These are phyloP conservation scores for Blastocystis sp. DNA, from an alignment of 352 stramenopile genomes.

Conservation along the genomic window DNA sequence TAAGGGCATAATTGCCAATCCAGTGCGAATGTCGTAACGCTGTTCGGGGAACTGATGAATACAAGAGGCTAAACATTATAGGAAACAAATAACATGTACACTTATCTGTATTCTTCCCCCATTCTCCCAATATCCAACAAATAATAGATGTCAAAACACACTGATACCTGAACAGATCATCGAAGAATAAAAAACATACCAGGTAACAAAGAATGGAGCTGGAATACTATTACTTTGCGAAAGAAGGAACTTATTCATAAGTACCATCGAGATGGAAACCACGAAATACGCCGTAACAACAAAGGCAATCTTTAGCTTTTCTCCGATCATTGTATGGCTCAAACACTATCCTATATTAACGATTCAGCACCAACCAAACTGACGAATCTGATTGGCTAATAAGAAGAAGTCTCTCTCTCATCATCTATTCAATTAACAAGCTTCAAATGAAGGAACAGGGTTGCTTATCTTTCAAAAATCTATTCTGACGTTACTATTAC, in stretches of 20 bases:
- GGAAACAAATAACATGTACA: neutral
- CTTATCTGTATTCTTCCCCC: conserved; percentile 70
- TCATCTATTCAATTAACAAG: too few species aligned
- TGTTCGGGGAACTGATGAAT: conserved; percentile 77
- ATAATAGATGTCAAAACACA: conserved; percentile 79
- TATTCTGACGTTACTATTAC: too few species aligned
- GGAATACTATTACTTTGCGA: conserved; percentile 75
- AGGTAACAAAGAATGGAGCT: conserved; percentile 80
- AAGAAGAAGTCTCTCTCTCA: too few species aligned
- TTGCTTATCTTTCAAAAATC: too few species aligned
- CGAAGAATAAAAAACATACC: conserved; percentile 71
- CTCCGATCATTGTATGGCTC: conserved; percentile 27
- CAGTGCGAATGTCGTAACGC: conserved; percentile 73
- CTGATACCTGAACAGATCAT: conserved; percentile 71
- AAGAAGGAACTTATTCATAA: conserved; percentile 81
- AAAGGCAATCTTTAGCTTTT: conserved; percentile 74
- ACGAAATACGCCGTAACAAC: conserved; percentile 79
- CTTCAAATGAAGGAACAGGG: too few species aligned
- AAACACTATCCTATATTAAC: neutral
- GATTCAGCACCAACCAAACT: neutral
- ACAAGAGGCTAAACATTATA: conserved; percentile 71
- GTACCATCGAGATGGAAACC: conserved; percentile 80
- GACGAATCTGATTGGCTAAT: neutral
- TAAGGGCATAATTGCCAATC: conserved; percentile 75
- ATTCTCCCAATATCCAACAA: conserved; percentile 75